Evolutionary conservation across 1,139 yeast genomes (phyloP).

Genomic region (Candida tetrigidarum): DNA sequence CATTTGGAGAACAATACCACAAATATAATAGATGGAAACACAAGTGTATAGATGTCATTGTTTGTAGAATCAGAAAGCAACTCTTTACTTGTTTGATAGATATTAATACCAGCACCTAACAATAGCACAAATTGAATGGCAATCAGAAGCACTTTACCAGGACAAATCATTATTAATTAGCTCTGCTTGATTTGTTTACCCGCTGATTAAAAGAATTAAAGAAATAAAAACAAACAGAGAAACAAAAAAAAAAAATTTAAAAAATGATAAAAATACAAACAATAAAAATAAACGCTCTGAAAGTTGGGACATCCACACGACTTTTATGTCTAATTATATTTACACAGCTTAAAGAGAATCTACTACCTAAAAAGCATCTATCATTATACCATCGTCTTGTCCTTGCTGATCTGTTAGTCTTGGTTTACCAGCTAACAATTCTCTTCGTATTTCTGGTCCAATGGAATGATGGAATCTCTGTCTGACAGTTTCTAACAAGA

Average conservation of each 20-base stretch:
- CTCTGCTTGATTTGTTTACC: no score
- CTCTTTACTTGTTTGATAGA: neutral
- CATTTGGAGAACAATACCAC: neutral
- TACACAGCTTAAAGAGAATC: no score
- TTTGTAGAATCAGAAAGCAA: neutral
- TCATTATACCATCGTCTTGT: slow-evolving; percentile 41
- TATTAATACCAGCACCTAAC: slow-evolving; percentile 1
- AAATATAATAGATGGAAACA: slow-evolving; percentile 1
- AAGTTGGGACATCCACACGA: no score
- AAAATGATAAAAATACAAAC: no score
- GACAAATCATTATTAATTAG: slow-evolving; percentile 4
- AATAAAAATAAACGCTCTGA: no score
- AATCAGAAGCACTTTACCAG: slow-evolving; percentile 4
- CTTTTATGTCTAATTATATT: no score
- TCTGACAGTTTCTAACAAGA: slow-evolving; percentile 86
- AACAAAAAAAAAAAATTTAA: no score
- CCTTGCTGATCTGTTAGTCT: slow-evolving; percentile 34
- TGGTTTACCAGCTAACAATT: slow-evolving; percentile 77
- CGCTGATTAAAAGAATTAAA: no score
- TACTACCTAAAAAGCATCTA: slow-evolving; percentile 37
- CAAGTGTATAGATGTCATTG: neutral
- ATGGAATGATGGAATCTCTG: slow-evolving; percentile 87
- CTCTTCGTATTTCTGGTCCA: slow-evolving; percentile 95
- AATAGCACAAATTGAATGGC: neutral
- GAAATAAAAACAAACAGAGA: no score